phyloP scores from a whole-genome alignment of 345 rosid genomes.

The Salix purpurea region DNA sequence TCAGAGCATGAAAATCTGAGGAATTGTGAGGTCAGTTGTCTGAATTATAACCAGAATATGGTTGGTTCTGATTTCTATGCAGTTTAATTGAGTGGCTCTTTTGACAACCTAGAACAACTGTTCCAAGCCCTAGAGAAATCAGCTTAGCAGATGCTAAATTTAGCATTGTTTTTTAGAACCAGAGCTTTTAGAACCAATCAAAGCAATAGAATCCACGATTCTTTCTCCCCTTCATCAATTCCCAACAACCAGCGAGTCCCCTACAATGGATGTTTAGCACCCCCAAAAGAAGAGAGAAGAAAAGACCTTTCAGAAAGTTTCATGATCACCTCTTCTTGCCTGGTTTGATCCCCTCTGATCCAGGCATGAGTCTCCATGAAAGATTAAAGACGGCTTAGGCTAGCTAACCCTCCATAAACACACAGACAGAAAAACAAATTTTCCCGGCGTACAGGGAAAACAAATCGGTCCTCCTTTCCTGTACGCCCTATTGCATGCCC shows the following conservation, averaged over 20 bases:
- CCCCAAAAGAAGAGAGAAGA: neutral
- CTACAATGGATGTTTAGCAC: neutral
- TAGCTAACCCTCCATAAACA: neutral
- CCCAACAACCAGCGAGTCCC: slow-evolving; percentile 5
- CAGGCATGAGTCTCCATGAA: slow-evolving; percentile 8
- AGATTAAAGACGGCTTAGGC: neutral
- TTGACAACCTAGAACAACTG: neutral
- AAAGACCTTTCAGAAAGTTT: neutral
- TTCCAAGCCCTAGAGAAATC: neutral
- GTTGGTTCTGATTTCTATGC: neutral
- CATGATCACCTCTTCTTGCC: slow-evolving; percentile 1
- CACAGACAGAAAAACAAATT: neutral
- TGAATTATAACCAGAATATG: too few relatives aligned
- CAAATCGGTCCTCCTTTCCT: slow-evolving; percentile 2
- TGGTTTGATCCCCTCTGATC: slow-evolving; percentile 16
- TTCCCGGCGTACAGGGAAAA: slow-evolving; percentile 24
- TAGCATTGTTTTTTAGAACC: neutral
- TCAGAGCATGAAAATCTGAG: neutral
- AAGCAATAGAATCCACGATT: slow-evolving; percentile 4
- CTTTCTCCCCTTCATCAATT: slow-evolving; percentile 19
- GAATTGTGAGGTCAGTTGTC: neutral
- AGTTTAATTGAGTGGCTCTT: neutral
- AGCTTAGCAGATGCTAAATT: neutral
- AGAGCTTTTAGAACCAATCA: neutral
- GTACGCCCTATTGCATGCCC: slow-evolving; percentile 7